A percentile compares a stretch with the other conserved stretches of the same genome.
These are phyloP conservation scores for Colletotrichum liriopes DNA, from an alignment of 2,329 filamentous ascomycete genomes.

Conservation along the genomic window DNA sequence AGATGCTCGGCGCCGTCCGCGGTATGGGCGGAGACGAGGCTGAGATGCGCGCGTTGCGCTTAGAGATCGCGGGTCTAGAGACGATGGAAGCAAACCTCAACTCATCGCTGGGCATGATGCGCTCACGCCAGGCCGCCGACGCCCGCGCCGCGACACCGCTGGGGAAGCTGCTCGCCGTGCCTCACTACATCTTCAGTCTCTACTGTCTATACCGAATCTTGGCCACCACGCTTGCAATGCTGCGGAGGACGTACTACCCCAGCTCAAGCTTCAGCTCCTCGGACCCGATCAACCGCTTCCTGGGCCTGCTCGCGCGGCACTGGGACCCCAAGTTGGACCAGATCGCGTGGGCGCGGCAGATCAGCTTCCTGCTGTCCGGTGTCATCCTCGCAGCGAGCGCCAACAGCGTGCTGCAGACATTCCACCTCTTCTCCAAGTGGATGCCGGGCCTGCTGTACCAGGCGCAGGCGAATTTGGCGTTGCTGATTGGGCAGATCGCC, in stretches of 20 bases:
- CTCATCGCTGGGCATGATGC: conserved; percentile 75
- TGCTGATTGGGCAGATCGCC: conserved; percentile 84
- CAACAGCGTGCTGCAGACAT: conserved; percentile 87
- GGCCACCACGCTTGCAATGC: conserved; percentile 78
- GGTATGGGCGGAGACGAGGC: conserved; percentile 73
- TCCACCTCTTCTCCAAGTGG: conserved; percentile 84
- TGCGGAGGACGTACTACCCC: conserved; percentile 71
- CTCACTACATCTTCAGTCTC: conserved; percentile 78
- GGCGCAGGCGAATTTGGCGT: conserved; percentile 83
- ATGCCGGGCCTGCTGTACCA: conserved; percentile 80
- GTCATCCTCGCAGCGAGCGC: conserved; percentile 87
- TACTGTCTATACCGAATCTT: conserved; percentile 90
- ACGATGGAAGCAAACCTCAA: conserved; percentile 83
- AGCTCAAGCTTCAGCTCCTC: conserved; percentile 72
- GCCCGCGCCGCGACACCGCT: conserved; percentile 77
- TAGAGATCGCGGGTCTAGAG: conserved; percentile 86
- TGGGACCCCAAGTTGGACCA: conserved; percentile 89
- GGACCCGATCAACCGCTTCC: conserved; percentile 87
- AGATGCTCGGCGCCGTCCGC: conserved; percentile 80
- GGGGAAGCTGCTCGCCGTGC: conserved; percentile 75
- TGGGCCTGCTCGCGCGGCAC: conserved; percentile 85
- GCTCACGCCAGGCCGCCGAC: conserved; percentile 74
- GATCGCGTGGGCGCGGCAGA: conserved; percentile 86
- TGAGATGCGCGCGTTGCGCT: conserved; percentile 73
- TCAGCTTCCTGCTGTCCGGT: conserved; percentile 86